phyloP scores from a whole-genome alignment of 139 green algal genomes.

The Parachlorella kessleri region DNA sequence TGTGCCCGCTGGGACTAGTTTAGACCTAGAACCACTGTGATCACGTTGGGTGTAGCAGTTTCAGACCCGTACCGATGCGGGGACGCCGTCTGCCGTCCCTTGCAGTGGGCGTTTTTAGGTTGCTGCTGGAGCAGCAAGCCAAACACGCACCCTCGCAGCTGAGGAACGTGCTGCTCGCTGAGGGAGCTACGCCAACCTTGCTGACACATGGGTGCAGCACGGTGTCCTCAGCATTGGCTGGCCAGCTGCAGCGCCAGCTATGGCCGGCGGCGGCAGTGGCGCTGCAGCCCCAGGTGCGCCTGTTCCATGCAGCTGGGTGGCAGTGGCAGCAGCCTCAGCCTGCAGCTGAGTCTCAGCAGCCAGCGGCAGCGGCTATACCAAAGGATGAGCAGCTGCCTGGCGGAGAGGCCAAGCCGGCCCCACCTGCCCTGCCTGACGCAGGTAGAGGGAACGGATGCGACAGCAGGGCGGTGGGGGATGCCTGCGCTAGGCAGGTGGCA shows the following conservation, averaged over 20 bases:
- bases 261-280: background rate
- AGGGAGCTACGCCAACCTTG: too few relatives aligned
- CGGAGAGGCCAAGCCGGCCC: background rate
- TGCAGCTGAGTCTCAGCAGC: background rate
- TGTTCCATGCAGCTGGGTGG: background rate
- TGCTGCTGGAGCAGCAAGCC: background rate
- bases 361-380: conserved; percentile 7
- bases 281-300: background rate
- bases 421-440: background rate
- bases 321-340: background rate
- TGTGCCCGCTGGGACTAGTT: too few relatives aligned
- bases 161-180: background rate
- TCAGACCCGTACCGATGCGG: too few relatives aligned
- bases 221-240: background rate
- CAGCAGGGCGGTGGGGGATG: too few relatives aligned
- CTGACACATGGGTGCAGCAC: too few relatives aligned
- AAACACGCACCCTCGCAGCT: background rate
- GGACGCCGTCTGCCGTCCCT: background rate
- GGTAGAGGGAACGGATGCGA: background rate
- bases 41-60: too few relatives aligned
- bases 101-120: background rate
- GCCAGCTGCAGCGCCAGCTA: background rate
- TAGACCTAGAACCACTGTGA: too few relatives aligned
- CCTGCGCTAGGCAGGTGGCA: too few relatives aligned
- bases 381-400: background rate